A percentile compares a stretch with the other conserved stretches of the same genome.
Conservation (phyloP, 2,329 filamentous ascomycete genomes). For the Talaromyces sp. region DNA sequence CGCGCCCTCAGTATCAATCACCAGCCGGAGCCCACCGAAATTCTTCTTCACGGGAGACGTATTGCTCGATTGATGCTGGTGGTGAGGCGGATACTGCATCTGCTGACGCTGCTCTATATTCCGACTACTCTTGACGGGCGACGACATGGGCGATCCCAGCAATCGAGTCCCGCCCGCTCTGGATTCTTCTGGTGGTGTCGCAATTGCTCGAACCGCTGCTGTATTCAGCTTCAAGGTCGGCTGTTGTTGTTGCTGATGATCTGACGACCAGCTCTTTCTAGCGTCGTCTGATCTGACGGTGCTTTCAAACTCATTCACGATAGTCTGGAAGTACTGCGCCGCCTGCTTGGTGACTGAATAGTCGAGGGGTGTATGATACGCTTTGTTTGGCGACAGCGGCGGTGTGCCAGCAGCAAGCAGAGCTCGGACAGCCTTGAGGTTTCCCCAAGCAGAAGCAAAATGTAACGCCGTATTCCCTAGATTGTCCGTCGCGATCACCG, state of each 20-base stretch:
- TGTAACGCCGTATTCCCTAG: conserved; percentile 85
- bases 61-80: background rate
- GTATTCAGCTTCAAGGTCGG: conserved; percentile 16
- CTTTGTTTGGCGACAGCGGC: conserved; percentile 66
- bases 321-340: conserved; percentile 75
- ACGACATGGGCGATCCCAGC: conserved; percentile 14
- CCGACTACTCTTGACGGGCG: conserved; percentile 10
- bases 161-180: conserved; percentile 2
- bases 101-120: conserved; percentile 4
- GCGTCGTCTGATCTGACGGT: conserved; percentile 47
- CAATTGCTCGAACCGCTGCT: conserved; percentile 4
- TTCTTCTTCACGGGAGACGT: conserved; percentile 14
- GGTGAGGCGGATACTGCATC: background rate
- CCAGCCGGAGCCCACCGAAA: conserved; percentile 13
- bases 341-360: conserved; percentile 79
- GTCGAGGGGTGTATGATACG: conserved; percentile 77
- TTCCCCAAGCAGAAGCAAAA: conserved; percentile 78
- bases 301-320: conserved; percentile 69
- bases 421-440: conserved; percentile 71
- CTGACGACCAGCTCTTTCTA: background rate
- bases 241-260: conserved; percentile 3
- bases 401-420: conserved; percentile 76
- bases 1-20: conserved; percentile 18
- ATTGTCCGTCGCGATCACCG: conserved; percentile 58
- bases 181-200: conserved; percentile 9